Conservation (phyloP, 1,284 basidiomycete species). For the Cronartium quercuum region DNA sequence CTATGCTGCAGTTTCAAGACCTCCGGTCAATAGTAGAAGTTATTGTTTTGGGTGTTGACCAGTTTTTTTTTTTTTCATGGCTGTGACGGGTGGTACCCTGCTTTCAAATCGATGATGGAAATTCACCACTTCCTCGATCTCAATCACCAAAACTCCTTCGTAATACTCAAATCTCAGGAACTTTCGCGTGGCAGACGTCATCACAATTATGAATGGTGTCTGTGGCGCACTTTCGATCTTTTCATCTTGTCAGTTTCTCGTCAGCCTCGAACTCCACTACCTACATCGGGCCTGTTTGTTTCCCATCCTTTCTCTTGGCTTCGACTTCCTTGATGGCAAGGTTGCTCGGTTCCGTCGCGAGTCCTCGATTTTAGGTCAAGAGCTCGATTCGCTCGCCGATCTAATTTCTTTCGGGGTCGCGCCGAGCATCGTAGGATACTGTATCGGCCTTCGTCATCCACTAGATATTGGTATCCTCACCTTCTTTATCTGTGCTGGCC, state of each 20-base stretch:
- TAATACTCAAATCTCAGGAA: constrained; percentile 59
- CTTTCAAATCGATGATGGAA: constrained; percentile 11
- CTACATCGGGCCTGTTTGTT: constrained; percentile 79
- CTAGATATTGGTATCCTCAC: constrained; percentile 82
- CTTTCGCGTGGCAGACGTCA: constrained; percentile 93
- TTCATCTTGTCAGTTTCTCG: constrained; percentile 78
- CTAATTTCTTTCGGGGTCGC: constrained; percentile 96
- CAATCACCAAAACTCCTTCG: background rate
- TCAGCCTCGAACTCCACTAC: constrained; percentile 71
- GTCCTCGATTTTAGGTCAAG: constrained; percentile 93
- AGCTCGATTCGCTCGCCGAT: constrained; percentile 93
- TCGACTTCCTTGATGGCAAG: constrained; percentile 96
- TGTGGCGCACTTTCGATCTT: constrained; percentile 95
- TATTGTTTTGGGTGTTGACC: background rate
- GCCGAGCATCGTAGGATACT: constrained; percentile 84
- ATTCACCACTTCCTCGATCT: background rate
- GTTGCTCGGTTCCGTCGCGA: constrained; percentile 95
- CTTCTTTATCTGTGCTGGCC: constrained; percentile 87
- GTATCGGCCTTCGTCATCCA: constrained; percentile 78
- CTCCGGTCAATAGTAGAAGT: background rate
- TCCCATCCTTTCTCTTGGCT: constrained; percentile 91
- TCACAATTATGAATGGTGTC: constrained; percentile 99
- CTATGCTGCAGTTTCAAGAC: constrained; percentile 27
- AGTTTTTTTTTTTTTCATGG: constrained; percentile 17
- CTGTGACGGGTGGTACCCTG: background rate